Percentiles rank a stretch among this genome's conserved stretches.
Conservation (phyloP, 148 eudicot genomes). For the Chenopodium quinoa region DNA sequence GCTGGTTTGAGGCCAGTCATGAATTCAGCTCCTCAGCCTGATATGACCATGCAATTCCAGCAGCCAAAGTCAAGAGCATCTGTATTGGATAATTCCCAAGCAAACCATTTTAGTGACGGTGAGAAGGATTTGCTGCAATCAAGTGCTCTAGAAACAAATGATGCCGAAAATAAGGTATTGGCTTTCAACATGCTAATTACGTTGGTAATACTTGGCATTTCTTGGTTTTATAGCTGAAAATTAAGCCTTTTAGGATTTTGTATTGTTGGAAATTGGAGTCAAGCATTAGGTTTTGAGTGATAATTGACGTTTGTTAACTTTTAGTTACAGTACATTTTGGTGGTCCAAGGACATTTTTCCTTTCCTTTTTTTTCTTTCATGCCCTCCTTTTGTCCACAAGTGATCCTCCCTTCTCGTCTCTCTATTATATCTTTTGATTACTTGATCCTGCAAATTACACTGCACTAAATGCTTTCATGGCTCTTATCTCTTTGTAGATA, state of each 20-base stretch:
- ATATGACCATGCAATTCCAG: slow-evolving; percentile 46
- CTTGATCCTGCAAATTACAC: no score
- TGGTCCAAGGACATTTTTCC: neutral
- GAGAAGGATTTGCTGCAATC: slow-evolving; percentile 42
- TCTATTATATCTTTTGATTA: no score
- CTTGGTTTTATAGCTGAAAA: neutral
- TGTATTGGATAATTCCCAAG: slow-evolving; percentile 44
- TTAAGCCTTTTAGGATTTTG: neutral
- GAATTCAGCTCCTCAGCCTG: slow-evolving; percentile 42
- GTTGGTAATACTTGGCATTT: neutral
- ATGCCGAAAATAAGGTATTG: slow-evolving; percentile 57
- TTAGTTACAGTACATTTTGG: neutral
- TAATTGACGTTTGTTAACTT: neutral
- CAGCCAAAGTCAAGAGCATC: slow-evolving; percentile 46
- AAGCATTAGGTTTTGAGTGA: neutral
- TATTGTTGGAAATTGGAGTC: neutral
- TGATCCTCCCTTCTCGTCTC: no score
- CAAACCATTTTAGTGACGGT: slow-evolving; percentile 43
- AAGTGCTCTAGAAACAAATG: slow-evolving; percentile 41
- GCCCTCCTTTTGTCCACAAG: no score
- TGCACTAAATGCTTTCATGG: neutral
- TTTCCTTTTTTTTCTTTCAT: no score
- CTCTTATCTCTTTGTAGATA: no score
- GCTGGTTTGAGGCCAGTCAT: slow-evolving; percentile 64
- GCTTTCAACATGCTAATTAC: slow-evolving; percentile 7